Evolutionary conservation across 1,284 basidiomycete genomes (phyloP).

Genomic region (Boletus semigastroideus): DNA sequence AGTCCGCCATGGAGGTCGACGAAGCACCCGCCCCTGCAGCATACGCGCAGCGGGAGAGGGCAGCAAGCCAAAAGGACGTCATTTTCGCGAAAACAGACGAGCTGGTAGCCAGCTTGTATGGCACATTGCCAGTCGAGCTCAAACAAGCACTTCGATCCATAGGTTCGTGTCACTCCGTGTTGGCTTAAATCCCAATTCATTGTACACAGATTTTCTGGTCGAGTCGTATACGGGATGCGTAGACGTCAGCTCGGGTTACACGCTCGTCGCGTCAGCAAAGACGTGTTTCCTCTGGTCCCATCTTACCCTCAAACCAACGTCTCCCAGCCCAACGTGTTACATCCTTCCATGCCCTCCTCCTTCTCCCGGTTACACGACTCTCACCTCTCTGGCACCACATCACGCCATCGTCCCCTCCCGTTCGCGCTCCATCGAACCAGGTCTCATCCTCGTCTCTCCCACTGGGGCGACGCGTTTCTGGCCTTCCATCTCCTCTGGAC

Average conservation of each 20-base stretch:
- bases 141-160: slow-evolving; percentile 67
- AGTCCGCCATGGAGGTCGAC: slow-evolving; percentile 66
- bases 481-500: slow-evolving; percentile 77
- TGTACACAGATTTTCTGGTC: slow-evolving; percentile 57
- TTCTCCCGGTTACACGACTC: slow-evolving; percentile 34
- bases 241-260: slow-evolving; percentile 69
- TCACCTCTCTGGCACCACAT: slow-evolving; percentile 50
- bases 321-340: slow-evolving; percentile 67
- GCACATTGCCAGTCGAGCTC: slow-evolving; percentile 69
- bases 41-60: slow-evolving; percentile 35
- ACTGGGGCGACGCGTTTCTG: slow-evolving; percentile 71
- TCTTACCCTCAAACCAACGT: slow-evolving; percentile 44
- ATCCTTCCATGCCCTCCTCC: slow-evolving; percentile 68
- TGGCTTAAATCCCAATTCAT: background rate
- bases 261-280: slow-evolving; percentile 65
- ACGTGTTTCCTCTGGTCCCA: slow-evolving; percentile 85
- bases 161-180: slow-evolving; percentile 39
- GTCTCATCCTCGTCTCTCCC: slow-evolving; percentile 67
- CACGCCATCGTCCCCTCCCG: slow-evolving; percentile 67
- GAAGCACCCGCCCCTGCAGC: slow-evolving; percentile 42
- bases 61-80: slow-evolving; percentile 39
- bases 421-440: slow-evolving; percentile 64
- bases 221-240: slow-evolving; percentile 70
- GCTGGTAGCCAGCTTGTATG: slow-evolving; percentile 65
- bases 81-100: slow-evolving; percentile 74